These are phyloP conservation scores for Coemansia sp. DNA, from an alignment of 192 early-diverging fungal genomes.

Conservation along the genomic window DNA sequence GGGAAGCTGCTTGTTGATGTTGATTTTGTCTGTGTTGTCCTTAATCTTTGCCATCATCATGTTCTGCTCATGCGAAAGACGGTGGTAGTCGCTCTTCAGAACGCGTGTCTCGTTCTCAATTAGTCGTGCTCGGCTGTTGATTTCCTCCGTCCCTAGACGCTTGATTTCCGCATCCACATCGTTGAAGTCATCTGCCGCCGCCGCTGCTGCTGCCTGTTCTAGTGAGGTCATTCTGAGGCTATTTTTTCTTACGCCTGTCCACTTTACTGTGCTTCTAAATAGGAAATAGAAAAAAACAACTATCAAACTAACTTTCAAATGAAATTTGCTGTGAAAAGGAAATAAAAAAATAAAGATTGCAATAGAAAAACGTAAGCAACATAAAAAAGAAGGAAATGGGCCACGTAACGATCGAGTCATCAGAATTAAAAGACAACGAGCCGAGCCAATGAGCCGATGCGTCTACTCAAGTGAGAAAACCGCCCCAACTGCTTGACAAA, in stretches of 20 bases:
- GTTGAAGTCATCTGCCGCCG: constrained; percentile 57
- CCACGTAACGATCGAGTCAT: constrained; percentile 21
- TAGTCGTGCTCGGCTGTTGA: constrained; percentile 84
- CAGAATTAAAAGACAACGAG: neutral
- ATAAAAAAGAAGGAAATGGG: neutral
- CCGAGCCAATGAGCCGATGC: constrained; percentile 5
- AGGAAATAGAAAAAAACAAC: neutral
- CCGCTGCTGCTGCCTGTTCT: constrained; percentile 48
- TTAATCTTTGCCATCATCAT: constrained; percentile 91
- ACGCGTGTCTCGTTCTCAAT: constrained; percentile 98
- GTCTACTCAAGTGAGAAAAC: no score
- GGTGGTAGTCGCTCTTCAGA: constrained; percentile 86
- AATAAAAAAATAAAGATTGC: constrained; percentile 7
- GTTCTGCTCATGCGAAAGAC: constrained; percentile 86
- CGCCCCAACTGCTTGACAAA: neutral
- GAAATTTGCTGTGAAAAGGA: neutral
- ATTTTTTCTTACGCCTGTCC: neutral
- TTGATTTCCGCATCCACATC: constrained; percentile 90
- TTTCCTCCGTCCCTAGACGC: constrained; percentile 84
- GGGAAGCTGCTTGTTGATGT: constrained; percentile 95
- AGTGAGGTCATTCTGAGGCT: constrained; percentile 46
- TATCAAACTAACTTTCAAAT: neutral
- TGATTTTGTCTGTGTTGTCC: constrained; percentile 98
- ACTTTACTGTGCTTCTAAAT: neutral
- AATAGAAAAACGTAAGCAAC: neutral